These are phyloP conservation scores for Suillus sp. DNA, from an alignment of 768 basidiomycete genomes.

Conservation along the genomic window DNA sequence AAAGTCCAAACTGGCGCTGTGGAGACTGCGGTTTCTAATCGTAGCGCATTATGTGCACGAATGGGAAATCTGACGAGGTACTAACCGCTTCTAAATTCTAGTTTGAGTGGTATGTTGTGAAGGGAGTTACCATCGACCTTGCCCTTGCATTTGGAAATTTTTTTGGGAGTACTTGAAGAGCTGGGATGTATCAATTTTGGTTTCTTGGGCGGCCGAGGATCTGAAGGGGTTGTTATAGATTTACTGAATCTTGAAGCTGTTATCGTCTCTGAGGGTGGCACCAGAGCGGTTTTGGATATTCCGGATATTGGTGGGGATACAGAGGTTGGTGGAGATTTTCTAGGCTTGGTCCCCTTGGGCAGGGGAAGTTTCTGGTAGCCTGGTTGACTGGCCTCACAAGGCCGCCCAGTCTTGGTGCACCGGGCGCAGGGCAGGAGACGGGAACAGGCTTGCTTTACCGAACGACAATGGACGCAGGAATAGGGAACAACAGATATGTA, in stretches of 20 bases:
- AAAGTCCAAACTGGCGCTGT: slow-evolving; percentile 23
- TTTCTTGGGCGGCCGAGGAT: neutral
- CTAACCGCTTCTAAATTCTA: neutral
- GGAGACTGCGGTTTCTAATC: neutral
- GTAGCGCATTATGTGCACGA: neutral
- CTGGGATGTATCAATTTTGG: neutral
- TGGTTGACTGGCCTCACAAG: slow-evolving; percentile 9
- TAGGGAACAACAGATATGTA: slow-evolving; percentile 27
- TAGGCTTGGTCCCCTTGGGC: slow-evolving; percentile 19
- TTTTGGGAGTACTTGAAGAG: neutral
- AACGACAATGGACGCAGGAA: slow-evolving; percentile 22
- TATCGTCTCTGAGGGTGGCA: neutral
- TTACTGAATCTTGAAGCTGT: neutral
- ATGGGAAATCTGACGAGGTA: neutral
- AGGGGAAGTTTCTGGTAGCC: slow-evolving; percentile 30
- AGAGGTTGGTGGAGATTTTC: neutral
- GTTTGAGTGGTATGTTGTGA: neutral
- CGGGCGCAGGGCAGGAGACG: slow-evolving; percentile 31
- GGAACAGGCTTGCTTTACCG: slow-evolving; percentile 23
- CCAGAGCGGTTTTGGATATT: neutral
- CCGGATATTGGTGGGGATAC: neutral
- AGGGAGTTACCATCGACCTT: neutral
- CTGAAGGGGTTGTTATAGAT: neutral
- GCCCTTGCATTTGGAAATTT: neutral
- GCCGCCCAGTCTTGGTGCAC: slow-evolving; percentile 16